Evolutionary conservation across 2,329 filamentous ascomycete species (phyloP).

Genomic region (Exserohilum rostratum): DNA sequence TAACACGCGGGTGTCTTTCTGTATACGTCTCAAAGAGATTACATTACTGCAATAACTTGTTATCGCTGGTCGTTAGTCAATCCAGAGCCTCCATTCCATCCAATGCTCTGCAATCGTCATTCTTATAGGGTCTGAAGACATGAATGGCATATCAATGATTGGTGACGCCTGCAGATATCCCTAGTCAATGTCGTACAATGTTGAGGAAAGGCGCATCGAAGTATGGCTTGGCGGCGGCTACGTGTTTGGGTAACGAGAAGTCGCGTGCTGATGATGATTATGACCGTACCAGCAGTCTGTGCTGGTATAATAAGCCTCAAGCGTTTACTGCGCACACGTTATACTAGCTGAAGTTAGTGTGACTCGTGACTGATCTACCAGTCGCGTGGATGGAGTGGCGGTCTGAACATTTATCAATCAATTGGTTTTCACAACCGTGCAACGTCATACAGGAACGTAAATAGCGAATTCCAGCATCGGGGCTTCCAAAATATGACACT

Average conservation of each 20-base stretch:
- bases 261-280: background rate
- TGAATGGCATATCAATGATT: background rate
- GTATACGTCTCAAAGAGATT: background rate
- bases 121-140: background rate
- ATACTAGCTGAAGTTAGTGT: background rate
- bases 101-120: too few relatives aligned
- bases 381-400: background rate
- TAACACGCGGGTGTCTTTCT: background rate
- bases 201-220: slow-evolving; percentile 1
- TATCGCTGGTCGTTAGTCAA: background rate
- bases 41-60: background rate
- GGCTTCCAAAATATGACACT: background rate
- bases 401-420: background rate
- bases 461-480: slow-evolving; percentile 4
- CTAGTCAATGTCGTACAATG: slow-evolving; percentile 15
- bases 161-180: slow-evolving; percentile 1
- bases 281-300: background rate
- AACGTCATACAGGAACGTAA: slow-evolving; percentile 4
- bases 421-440: background rate
- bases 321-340: background rate
- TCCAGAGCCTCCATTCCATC: background rate
- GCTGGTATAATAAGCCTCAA: background rate
- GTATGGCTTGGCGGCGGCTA: background rate
- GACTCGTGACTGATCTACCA: background rate
- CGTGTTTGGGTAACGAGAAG: background rate